A percentile compares a stretch with the other conserved stretches of the same genome.
phyloP scores from a whole-genome alignment of 257 asterid species.

The Cruciata laevipes region DNA sequence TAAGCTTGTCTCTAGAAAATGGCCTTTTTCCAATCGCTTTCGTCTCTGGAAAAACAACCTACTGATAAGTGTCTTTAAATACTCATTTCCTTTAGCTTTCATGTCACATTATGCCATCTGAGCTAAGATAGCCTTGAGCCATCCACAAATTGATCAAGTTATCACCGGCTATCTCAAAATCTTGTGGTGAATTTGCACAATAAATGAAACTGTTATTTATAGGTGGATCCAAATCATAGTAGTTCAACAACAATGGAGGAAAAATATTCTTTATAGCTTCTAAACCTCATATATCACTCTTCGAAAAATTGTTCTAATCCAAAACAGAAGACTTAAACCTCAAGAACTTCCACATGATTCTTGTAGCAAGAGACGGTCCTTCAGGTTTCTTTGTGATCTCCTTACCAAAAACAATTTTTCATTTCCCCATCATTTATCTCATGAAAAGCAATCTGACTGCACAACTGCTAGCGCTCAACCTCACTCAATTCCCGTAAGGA shows the following conservation, averaged over 20 bases:
- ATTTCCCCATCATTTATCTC: constrained; percentile 12
- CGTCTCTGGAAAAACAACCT: constrained; percentile 24
- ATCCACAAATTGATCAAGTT: constrained; percentile 36
- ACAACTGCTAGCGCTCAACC: constrained; percentile 24
- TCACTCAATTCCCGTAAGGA: constrained; percentile 18
- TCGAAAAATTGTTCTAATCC: constrained; percentile 30
- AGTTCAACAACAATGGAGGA: constrained; percentile 26
- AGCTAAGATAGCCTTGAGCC: constrained; percentile 32
- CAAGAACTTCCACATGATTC: constrained; percentile 28
- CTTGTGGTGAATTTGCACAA: constrained; percentile 35
- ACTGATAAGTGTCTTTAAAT: constrained; percentile 17
- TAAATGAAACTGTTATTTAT: constrained; percentile 33
- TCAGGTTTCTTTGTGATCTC: constrained; percentile 29
- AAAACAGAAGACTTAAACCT: constrained; percentile 15
- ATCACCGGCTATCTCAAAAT: constrained; percentile 24
- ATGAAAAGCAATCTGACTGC: constrained; percentile 20
- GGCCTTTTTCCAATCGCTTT: constrained; percentile 8
- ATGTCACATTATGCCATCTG: constrained; percentile 5
- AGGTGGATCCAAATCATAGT: constrained; percentile 21
- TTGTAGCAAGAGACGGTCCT: constrained; percentile 41
- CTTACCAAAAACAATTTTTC: constrained; percentile 17
- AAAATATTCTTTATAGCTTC: constrained; percentile 19
- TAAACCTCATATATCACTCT: constrained; percentile 21
- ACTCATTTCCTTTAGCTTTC: constrained; percentile 27
- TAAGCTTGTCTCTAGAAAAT: constrained; percentile 8